These are phyloP conservation scores for Xylaria hypoxylon DNA, from an alignment of 2,329 filamentous ascomycete species.

Conservation along the genomic window DNA sequence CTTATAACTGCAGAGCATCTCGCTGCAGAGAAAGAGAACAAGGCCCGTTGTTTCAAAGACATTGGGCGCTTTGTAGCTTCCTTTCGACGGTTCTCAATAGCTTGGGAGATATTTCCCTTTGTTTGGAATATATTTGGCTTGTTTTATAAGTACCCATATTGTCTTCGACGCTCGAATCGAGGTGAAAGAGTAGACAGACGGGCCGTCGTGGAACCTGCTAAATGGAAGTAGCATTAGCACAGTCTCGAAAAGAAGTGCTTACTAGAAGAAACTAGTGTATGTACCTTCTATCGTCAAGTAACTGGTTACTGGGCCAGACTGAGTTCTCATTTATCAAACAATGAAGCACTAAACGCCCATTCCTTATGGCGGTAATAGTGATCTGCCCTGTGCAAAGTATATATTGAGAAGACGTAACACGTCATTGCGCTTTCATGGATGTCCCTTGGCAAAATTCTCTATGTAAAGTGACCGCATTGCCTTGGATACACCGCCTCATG, in stretches of 20 bases:
- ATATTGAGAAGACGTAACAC: constrained; percentile 48
- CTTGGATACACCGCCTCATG: constrained; percentile 45
- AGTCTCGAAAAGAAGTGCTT: constrained; percentile 11
- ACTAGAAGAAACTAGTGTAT: constrained; percentile 18
- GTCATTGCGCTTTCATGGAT: constrained; percentile 42
- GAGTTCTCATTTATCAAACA: constrained; percentile 16
- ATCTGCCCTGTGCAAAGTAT: constrained; percentile 38
- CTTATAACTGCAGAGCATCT: constrained; percentile 12
- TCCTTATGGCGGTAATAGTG: constrained; percentile 17
- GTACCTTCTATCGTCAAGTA: constrained; percentile 5
- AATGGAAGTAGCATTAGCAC: constrained; percentile 10
- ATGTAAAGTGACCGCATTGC: constrained; percentile 46
- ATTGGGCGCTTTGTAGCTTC: constrained; percentile 29
- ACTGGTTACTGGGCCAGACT: constrained; percentile 27
- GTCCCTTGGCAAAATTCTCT: constrained; percentile 44
- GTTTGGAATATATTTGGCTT: constrained; percentile 18
- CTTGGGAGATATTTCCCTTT: constrained; percentile 24
- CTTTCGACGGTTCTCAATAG: constrained; percentile 1
- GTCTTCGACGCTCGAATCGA: constrained; percentile 35
- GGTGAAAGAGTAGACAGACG: not conserved
- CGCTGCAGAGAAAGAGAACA: constrained; percentile 25
- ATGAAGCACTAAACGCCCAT: constrained; percentile 13
- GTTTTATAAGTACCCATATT: constrained; percentile 38
- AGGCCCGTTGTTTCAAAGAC: constrained; percentile 33
- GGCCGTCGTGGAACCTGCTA: constrained; percentile 7